These are phyloP conservation scores for Scheffersomyces amazonensis DNA, from an alignment of 805 yeast species.

Conservation along the genomic window DNA sequence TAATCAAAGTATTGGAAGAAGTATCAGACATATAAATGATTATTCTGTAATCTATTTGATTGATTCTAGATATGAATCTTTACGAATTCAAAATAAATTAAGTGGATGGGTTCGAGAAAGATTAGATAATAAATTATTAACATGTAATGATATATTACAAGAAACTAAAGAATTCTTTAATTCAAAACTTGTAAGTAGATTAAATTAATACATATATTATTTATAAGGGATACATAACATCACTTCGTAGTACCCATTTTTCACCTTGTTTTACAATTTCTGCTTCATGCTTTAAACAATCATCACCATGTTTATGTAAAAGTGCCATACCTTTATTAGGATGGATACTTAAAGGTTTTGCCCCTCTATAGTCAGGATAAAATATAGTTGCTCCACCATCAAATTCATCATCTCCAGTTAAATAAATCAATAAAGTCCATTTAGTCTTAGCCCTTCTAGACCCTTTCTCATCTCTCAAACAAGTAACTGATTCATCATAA, in stretches of 20 bases:
- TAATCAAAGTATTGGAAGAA: conserved; percentile 89
- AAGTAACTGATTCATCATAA: conserved; percentile 54
- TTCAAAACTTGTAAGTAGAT: conserved; percentile 10
- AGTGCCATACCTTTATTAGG: conserved; percentile 57
- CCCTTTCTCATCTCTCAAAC: conserved; percentile 20
- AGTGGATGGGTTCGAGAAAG: conserved; percentile 68
- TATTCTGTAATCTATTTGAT: conserved; percentile 72
- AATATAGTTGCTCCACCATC: conserved; percentile 61
- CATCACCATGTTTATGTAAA: conserved; percentile 65
- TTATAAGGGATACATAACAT: conserved; percentile 34
- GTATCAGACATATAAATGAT: conserved; percentile 81
- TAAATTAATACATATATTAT: conserved; percentile 3
- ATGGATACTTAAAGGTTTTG: conserved; percentile 32
- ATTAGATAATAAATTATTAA: conserved; percentile 7
- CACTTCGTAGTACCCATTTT: conserved; percentile 65
- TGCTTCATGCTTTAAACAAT: conserved; percentile 60
- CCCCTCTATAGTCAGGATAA: conserved; percentile 26
- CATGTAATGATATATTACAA: conserved; percentile 11
- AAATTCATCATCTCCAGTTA: conserved; percentile 56
- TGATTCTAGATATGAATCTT: conserved; percentile 57
- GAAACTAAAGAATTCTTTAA: conserved; percentile 27
- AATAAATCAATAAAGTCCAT: conserved; percentile 60
- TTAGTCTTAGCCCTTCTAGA: conserved; percentile 38
- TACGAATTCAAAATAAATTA: conserved; percentile 52
- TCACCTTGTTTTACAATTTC: conserved; percentile 48